These are phyloP conservation scores for Pythium brachiatum DNA, from an alignment of 352 stramenopile species.

Conservation along the genomic window DNA sequence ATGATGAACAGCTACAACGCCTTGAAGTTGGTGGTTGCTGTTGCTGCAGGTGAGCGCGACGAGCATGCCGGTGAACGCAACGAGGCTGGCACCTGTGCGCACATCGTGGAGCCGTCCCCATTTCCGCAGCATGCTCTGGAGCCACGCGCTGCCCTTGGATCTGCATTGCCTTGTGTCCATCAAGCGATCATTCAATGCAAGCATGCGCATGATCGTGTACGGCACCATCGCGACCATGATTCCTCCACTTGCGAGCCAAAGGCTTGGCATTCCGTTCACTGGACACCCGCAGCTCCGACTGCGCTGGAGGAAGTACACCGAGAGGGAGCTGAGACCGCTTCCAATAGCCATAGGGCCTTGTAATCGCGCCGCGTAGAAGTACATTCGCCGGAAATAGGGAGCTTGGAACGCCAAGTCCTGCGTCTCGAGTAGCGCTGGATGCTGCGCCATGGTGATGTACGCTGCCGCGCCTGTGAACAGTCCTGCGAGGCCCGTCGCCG, in stretches of 20 bases:
- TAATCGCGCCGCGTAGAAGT: conserved; percentile 68
- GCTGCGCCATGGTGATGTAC: conserved; percentile 73
- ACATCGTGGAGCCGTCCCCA: conserved; percentile 62
- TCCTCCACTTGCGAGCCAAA: conserved; percentile 59
- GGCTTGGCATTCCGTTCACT: conserved; percentile 32
- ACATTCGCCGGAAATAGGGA: conserved; percentile 77
- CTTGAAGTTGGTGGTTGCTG: neutral
- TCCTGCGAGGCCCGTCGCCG: conserved; percentile 54
- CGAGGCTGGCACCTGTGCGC: conserved; percentile 44
- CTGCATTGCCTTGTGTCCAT: conserved; percentile 45
- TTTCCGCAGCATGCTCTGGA: conserved; percentile 46
- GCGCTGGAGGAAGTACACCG: conserved; percentile 44
- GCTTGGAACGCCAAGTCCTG: conserved; percentile 53
- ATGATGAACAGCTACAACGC: neutral
- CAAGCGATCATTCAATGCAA: conserved; percentile 60
- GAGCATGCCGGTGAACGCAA: conserved; percentile 62
- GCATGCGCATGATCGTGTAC: conserved; percentile 68
- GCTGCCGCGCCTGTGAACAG: conserved; percentile 64
- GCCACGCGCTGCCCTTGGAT: conserved; percentile 39
- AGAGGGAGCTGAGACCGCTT: conserved; percentile 48
- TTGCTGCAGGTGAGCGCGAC: conserved; percentile 46
- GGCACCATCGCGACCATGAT: conserved; percentile 58
- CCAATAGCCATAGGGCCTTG: conserved; percentile 55
- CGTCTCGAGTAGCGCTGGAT: conserved; percentile 66
- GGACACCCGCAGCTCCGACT: conserved; percentile 21